Conservation (phyloP, 2,329 filamentous ascomycete species). For the Aureobasidium zeae region DNA sequence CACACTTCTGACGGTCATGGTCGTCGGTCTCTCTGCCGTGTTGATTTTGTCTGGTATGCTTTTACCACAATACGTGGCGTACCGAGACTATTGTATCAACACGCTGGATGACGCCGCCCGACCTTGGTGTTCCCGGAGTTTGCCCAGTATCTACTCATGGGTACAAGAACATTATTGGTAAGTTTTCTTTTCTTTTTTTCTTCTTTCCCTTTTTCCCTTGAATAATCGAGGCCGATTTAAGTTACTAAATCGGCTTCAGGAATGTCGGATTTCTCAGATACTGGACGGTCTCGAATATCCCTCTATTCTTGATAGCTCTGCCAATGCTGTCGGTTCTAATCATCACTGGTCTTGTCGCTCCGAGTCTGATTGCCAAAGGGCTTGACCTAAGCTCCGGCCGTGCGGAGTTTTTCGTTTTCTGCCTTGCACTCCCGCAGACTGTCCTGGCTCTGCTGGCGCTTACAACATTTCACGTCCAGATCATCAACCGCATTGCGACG, state of each 20-base stretch:
- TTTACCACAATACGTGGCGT: conserved; percentile 67
- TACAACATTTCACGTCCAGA: conserved; percentile 84
- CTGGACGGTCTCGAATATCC: conserved; percentile 79
- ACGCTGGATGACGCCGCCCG: conserved; percentile 32
- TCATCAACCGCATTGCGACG: conserved; percentile 80
- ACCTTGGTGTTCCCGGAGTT: conserved; percentile 63
- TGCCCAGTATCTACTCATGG: conserved; percentile 85
- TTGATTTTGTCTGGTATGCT: conserved; percentile 58
- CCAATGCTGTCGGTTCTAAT: conserved; percentile 65
- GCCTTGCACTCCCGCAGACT: conserved; percentile 63
- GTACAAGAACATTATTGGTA: conserved; percentile 90
- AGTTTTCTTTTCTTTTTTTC: too few species aligned
- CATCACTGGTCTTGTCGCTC: conserved; percentile 42
- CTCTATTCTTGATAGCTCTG: conserved; percentile 73
- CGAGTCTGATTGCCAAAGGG: neutral
- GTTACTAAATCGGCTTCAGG: conserved; percentile 43
- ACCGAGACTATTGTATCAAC: conserved; percentile 55
- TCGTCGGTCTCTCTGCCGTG: conserved; percentile 56
- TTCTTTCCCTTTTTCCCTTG: too few species aligned
- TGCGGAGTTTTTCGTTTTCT: neutral
- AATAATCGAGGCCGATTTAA: too few species aligned
- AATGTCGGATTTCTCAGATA: conserved; percentile 79
- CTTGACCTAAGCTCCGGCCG: neutral
- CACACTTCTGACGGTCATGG: conserved; percentile 21
- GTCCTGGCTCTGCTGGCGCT: conserved; percentile 62